A percentile compares a stretch with the other conserved stretches of the same genome.
Conservation (phyloP, 768 basidiomycete genomes). For the Nidularia pulvinata region DNA sequence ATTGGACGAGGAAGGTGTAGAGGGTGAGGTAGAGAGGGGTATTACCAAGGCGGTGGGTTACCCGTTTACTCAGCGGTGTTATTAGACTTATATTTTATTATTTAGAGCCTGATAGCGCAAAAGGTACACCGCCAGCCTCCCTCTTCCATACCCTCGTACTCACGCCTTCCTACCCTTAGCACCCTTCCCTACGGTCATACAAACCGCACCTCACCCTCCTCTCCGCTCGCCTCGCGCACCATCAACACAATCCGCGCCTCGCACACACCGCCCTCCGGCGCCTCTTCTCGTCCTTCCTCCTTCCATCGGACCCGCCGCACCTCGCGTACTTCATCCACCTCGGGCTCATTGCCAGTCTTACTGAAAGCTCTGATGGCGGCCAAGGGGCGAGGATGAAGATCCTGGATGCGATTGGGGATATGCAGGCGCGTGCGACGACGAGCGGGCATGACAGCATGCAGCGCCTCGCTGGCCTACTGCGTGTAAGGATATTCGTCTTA, state of each 20-base stretch:
- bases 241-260: conserved; percentile 51
- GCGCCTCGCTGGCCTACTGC: conserved; percentile 53
- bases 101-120: conserved; percentile 52
- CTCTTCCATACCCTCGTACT: neutral
- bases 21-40: conserved; percentile 65
- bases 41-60: conserved; percentile 66
- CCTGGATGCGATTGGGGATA: conserved; percentile 28
- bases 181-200: conserved; percentile 64
- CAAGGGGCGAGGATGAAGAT: conserved; percentile 15
- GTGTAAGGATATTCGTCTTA: conserved; percentile 53
- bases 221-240: conserved; percentile 58
- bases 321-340: conserved; percentile 56
- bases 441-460: conserved; percentile 39
- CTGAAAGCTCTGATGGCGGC: conserved; percentile 9
- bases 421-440: conserved; percentile 21
- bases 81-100: neutral
- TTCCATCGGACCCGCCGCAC: conserved; percentile 48
- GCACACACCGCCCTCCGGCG: conserved; percentile 60
- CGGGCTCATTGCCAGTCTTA: conserved; percentile 43
- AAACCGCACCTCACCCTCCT: conserved; percentile 59
- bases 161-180: conserved; percentile 28
- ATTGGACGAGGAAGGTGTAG: conserved; percentile 44
- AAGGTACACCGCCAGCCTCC: conserved; percentile 38
- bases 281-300: conserved; percentile 42
- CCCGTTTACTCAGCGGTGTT: neutral